Conservation (phyloP, 1,139 yeast species). For the Saccharomyces hybrid region DNA sequence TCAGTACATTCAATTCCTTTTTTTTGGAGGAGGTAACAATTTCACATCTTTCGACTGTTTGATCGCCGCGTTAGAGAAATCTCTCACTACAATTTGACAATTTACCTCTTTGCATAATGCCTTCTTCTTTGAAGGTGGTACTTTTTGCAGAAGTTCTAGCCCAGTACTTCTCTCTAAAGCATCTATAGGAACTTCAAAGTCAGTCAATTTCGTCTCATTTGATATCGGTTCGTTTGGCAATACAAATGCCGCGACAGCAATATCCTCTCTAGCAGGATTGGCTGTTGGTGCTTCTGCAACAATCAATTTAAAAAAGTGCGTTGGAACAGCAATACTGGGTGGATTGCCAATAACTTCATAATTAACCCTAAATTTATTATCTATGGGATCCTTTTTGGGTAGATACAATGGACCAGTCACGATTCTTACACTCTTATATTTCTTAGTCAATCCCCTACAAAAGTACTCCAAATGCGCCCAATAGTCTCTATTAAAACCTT, state of each 20-base stretch:
- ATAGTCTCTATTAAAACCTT: slow-evolving; percentile 91
- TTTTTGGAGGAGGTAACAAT: slow-evolving; percentile 36
- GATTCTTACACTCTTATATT: slow-evolving; percentile 67
- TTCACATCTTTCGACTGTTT: slow-evolving; percentile 16
- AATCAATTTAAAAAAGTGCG: slow-evolving; percentile 87
- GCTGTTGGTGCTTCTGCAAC: slow-evolving; percentile 62
- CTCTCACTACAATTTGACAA: slow-evolving; percentile 79
- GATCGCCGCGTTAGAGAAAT: slow-evolving; percentile 51
- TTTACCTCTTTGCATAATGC: slow-evolving; percentile 72
- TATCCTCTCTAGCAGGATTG: slow-evolving; percentile 36
- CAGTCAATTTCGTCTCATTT: slow-evolving; percentile 60
- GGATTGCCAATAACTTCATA: slow-evolving; percentile 97
- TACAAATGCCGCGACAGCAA: slow-evolving; percentile 88
- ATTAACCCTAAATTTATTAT: slow-evolving; percentile 72
- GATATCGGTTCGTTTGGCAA: slow-evolving; percentile 75
- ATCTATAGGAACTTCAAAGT: slow-evolving; percentile 81
- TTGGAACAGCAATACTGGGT: slow-evolving; percentile 93
- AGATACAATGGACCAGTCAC: slow-evolving; percentile 92
- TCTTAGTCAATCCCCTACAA: slow-evolving; percentile 62
- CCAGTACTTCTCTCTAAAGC: slow-evolving; percentile 87
- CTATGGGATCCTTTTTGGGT: slow-evolving; percentile 64
- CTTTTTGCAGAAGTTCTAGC: slow-evolving; percentile 64
- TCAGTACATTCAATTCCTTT: slow-evolving; percentile 25
- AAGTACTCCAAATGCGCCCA: slow-evolving; percentile 98
- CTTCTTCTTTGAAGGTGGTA: slow-evolving; percentile 52